Base-by-base conservation (phyloP, 495 filamentous ascomycete species). In the Neurospora sp. region DNA sequence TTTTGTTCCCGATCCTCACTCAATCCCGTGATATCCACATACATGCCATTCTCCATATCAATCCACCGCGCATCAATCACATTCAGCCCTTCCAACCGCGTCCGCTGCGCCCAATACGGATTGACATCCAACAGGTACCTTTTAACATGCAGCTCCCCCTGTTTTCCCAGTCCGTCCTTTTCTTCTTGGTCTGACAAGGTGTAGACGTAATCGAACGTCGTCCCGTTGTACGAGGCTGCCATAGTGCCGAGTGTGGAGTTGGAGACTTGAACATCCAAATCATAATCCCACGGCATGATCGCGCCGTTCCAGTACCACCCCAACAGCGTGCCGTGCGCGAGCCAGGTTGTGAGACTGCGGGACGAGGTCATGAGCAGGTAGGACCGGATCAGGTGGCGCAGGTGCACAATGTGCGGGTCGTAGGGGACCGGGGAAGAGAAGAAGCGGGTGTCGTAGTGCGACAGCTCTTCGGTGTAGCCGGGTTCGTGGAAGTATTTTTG, bases 291-390 rank as follows among this genome's bases (percentile, higher is more conserved):
- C 10, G 93, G 93, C 76, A 95, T 88, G 77, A 93, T 87, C 82
- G 89, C 87, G 20, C 89, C 91, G 77, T 93, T 94, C 93, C 93
- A 97, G 92, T 92, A 96, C 93, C 93, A 97, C 14, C 93, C 93
- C 68, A 97, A 81, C 65, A 97, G 83, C 17, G 93, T 94, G 31
- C 93, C 93, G 80, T 97, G 93, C 41, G 92, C 92, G 74, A 97
- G 89, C 93, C 93, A 97, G 5, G 93, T 94, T 78, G 94, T 91
- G 87, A 82, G 16, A 35, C 31, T 35, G 31, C 83, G 79, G 74
- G 92, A 90, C 71, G 87, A 89, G 20, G 87, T 84, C 53, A 65
- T 65, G 12, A 65, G 31, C 14, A 96, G 83, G 83, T 94, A 96
- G 37, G 92, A 87, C 61, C 89, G 88, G 74, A 94, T 86, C 74